Evolutionary conservation across 176 grass and related monocot genomes (phyloP).

Genomic region (Juncus inflexus): DNA sequence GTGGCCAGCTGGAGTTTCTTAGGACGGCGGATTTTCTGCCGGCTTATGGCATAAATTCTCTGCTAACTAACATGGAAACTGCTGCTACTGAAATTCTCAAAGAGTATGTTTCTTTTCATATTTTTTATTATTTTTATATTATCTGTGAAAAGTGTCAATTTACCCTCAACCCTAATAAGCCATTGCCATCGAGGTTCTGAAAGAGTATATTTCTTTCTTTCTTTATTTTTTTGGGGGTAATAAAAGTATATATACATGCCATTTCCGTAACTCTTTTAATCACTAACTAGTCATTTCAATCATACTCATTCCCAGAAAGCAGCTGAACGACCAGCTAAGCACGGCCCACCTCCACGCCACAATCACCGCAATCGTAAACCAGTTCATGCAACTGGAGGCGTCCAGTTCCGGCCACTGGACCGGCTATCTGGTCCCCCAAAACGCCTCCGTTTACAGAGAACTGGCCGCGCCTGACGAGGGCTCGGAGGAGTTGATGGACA

Average conservation of each 20-base stretch:
- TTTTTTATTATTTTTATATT: neutral
- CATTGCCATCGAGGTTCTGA: too few species aligned
- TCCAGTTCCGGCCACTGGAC: conserved; percentile 73
- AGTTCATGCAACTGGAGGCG: conserved; percentile 58
- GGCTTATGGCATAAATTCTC: conserved; percentile 60
- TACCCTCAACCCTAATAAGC: too few species aligned
- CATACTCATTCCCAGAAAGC: too few species aligned
- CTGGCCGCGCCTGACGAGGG: conserved; percentile 69
- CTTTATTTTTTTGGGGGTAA: too few species aligned
- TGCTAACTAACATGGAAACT: conserved; percentile 60
- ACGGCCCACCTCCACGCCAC: conserved; percentile 61
- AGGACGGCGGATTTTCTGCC: conserved; percentile 79
- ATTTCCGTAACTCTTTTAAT: too few species aligned
- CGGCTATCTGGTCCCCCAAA: conserved; percentile 77
- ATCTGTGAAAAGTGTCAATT: neutral
- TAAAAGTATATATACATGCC: too few species aligned
- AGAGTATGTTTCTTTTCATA: conserved; percentile 60
- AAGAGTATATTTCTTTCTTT: too few species aligned
- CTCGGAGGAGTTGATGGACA: conserved; percentile 53
- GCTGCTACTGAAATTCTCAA: conserved; percentile 73
- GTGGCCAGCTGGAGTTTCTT: conserved; percentile 65
- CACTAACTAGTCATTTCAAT: too few species aligned
- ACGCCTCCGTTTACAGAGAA: conserved; percentile 55
- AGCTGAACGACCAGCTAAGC: conserved; percentile 73
- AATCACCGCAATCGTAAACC: conserved; percentile 58